Conservation (phyloP, 2,329 filamentous ascomycete genomes). For the Aspergillus hortae region DNA sequence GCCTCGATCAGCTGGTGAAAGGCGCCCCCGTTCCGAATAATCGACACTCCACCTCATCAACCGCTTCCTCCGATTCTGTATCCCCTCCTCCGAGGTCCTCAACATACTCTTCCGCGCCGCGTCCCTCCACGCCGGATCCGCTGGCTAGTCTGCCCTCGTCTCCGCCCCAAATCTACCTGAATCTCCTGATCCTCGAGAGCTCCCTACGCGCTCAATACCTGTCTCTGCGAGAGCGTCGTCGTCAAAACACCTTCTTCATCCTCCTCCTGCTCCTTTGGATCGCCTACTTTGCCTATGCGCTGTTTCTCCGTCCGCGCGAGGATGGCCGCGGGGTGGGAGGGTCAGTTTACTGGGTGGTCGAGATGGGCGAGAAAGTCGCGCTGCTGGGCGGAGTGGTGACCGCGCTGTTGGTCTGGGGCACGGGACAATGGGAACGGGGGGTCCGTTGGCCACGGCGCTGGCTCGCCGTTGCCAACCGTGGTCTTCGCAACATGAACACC, state of each 20-base stretch:
- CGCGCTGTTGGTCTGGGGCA: constrained; percentile 82
- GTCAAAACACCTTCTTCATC: constrained; percentile 91
- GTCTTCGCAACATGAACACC: constrained; percentile 87
- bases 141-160: constrained; percentile 80
- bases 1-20: constrained; percentile 87
- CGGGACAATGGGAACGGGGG: constrained; percentile 93
- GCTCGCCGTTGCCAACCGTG: constrained; percentile 84
- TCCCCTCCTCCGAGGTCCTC: constrained; percentile 13
- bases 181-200: constrained; percentile 93
- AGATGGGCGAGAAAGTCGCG: constrained; percentile 84
- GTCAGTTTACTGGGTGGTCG: constrained; percentile 93
- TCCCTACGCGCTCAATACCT: constrained; percentile 91
- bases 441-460: constrained; percentile 91
- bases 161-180: constrained; percentile 95
- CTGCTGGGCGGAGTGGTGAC: constrained; percentile 89
- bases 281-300: constrained; percentile 77
- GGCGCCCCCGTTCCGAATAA: constrained; percentile 68
- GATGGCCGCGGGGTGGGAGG: constrained; percentile 89
- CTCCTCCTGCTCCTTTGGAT: constrained; percentile 77
- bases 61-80: constrained; percentile 26
- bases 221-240: constrained; percentile 77
- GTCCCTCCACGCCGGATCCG: constrained; percentile 58
- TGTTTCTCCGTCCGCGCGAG: constrained; percentile 94
- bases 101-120: constrained; percentile 45
- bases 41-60: constrained; percentile 29